Evolutionary conservation across 2,329 filamentous ascomycete species (phyloP).

Genomic region (Cladophialophora immunda): DNA sequence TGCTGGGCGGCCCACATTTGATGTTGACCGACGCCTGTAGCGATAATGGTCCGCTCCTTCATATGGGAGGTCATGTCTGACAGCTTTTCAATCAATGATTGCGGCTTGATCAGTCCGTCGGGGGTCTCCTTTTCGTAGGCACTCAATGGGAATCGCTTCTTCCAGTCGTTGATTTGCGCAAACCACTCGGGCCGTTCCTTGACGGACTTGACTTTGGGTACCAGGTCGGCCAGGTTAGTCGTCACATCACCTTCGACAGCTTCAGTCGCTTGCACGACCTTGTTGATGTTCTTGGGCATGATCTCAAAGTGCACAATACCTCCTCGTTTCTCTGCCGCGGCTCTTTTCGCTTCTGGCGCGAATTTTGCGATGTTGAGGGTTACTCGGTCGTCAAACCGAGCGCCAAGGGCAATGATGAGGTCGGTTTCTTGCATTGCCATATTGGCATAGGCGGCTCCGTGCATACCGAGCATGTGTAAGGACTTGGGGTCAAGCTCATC

Average conservation of each 20-base stretch:
- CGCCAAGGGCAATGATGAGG: slow-evolving; percentile 92
- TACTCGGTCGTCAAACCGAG: slow-evolving; percentile 95
- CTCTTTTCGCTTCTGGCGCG: slow-evolving; percentile 84
- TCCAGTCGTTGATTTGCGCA: slow-evolving; percentile 87
- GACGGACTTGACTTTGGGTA: slow-evolving; percentile 74
- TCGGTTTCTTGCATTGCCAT: slow-evolving; percentile 98
- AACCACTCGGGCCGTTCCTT: slow-evolving; percentile 85
- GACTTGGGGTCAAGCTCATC: slow-evolving; percentile 95
- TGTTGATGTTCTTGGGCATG: slow-evolving; percentile 99
- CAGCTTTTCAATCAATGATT: slow-evolving; percentile 89
- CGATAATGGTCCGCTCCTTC: slow-evolving; percentile 85
- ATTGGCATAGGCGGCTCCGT: slow-evolving; percentile 96
- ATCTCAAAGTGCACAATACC: slow-evolving; percentile 98
- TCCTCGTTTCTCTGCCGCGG: slow-evolving; percentile 83
- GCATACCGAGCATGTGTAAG: slow-evolving; percentile 98
- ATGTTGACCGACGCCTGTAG: slow-evolving; percentile 95
- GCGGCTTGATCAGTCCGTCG: slow-evolving; percentile 88
- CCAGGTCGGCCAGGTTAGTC: slow-evolving; percentile 75
- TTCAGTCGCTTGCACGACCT: slow-evolving; percentile 95
- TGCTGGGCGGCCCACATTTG: slow-evolving; percentile 99
- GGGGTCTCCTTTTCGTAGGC: slow-evolving; percentile 81
- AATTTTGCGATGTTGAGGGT: slow-evolving; percentile 84
- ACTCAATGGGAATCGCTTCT: slow-evolving; percentile 84
- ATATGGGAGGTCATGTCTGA: slow-evolving; percentile 81
- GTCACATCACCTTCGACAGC: slow-evolving; percentile 93